Percentiles rank a stretch among this genome's conserved stretches.
These are phyloP conservation scores for Apiospora koreana DNA, from an alignment of 2,329 filamentous ascomycete species.

Conservation along the genomic window DNA sequence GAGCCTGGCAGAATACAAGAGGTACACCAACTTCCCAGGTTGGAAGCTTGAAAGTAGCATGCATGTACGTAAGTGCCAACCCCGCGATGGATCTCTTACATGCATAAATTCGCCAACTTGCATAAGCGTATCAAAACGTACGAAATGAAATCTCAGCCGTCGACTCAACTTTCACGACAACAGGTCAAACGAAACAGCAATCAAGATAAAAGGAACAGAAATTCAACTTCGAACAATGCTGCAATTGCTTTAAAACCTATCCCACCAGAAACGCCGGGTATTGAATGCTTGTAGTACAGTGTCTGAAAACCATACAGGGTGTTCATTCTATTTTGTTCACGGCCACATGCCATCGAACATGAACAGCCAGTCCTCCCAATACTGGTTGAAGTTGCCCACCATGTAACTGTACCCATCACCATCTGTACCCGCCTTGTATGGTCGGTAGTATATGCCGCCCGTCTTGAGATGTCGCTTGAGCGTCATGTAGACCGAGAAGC, in stretches of 20 bases:
- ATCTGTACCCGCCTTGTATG: conserved; percentile 43
- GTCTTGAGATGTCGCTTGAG: conserved; percentile 45
- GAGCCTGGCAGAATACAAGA: background rate
- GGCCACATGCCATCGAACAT: conserved; percentile 49
- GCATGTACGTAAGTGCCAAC: background rate
- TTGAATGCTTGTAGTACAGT: conserved; percentile 5
- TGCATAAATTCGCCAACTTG: background rate
- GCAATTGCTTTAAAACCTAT: background rate
- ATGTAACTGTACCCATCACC: conserved; percentile 45
- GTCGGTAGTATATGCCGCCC: conserved; percentile 41
- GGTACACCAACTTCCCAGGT: no score
- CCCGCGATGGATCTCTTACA: conserved; percentile 1
- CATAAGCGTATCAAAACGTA: background rate
- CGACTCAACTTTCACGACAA: background rate
- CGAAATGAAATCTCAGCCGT: background rate
- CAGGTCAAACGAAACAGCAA: background rate
- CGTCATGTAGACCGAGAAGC: conserved; percentile 49
- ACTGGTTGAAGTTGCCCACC: conserved; percentile 44
- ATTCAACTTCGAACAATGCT: background rate
- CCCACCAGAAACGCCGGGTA: background rate
- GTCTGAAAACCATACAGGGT: background rate
- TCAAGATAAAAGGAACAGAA: background rate
- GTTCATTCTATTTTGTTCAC: conserved; percentile 19
- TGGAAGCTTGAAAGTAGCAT: background rate
- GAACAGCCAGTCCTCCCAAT: conserved; percentile 51